Percentiles rank a stretch among this genome's conserved stretches.
phyloP scores from a whole-genome alignment of 2,329 filamentous ascomycete species.

The Cryphonectria radicalis region DNA sequence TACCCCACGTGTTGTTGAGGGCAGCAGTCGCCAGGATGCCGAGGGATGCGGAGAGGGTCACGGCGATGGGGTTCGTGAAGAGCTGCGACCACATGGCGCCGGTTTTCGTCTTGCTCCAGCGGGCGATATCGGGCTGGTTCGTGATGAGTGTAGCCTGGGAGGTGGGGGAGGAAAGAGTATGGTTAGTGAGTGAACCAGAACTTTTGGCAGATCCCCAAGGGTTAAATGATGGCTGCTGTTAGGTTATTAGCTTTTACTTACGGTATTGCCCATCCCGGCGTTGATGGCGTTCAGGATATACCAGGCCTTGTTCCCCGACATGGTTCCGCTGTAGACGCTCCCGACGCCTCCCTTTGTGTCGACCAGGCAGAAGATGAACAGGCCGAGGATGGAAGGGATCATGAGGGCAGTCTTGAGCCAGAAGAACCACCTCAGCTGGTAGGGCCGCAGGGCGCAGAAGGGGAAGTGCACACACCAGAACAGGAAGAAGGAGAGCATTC shows the following conservation, averaged over 20 bases:
- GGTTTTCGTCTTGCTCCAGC: conserved; percentile 44
- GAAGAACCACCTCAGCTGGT: conserved; percentile 50
- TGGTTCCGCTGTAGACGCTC: conserved; percentile 32
- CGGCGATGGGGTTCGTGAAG: conserved; percentile 45
- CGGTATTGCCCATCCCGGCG: conserved; percentile 39
- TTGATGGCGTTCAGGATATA: conserved; percentile 43
- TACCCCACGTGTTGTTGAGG: conserved; percentile 47
- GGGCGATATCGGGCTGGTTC: conserved; percentile 50
- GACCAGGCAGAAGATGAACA: conserved; percentile 44
- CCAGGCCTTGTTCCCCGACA: conserved; percentile 18
- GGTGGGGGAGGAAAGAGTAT: neutral
- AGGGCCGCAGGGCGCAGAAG: conserved; percentile 48
- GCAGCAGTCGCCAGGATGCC: conserved; percentile 50
- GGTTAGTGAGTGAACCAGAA: neutral
- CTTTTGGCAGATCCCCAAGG: too few relatives aligned
- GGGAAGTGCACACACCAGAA: conserved; percentile 46
- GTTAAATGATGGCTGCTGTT: too few relatives aligned
- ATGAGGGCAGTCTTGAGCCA: conserved; percentile 48
- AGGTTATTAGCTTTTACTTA: neutral
- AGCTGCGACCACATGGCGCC: conserved; percentile 48
- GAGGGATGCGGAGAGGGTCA: conserved; percentile 46
- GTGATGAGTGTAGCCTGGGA: conserved; percentile 43
- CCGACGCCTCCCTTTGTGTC: conserved; percentile 43
- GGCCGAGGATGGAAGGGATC: conserved; percentile 39
- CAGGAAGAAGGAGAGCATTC: conserved; percentile 44